These are phyloP conservation scores for Neonectria neomacrospora DNA, from an alignment of 2,329 filamentous ascomycete genomes.

Conservation along the genomic window DNA sequence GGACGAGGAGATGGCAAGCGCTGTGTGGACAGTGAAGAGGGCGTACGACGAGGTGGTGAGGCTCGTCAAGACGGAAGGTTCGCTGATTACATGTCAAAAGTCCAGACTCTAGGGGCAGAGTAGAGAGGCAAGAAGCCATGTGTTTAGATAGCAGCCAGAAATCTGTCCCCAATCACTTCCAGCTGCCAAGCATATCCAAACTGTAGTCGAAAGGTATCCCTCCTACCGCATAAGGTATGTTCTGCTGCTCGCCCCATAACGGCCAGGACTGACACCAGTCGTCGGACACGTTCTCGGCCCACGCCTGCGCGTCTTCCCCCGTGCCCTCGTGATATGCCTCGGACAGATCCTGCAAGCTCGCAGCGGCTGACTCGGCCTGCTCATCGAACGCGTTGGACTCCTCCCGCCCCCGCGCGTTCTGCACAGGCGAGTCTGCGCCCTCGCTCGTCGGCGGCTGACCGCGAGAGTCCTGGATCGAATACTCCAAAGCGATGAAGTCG, in stretches of 20 bases:
- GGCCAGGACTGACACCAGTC: background rate
- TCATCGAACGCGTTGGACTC: too few relatives aligned
- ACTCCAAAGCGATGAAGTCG: too few relatives aligned
- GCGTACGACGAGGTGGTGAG: background rate
- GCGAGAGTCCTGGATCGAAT: too few relatives aligned
- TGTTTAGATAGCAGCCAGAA: background rate
- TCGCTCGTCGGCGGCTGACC: too few relatives aligned
- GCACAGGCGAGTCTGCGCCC: too few relatives aligned
- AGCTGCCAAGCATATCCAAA: background rate
- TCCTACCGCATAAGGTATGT: background rate
- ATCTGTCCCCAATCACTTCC: too few relatives aligned
- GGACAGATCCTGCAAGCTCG: too few relatives aligned
- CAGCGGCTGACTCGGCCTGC: too few relatives aligned
- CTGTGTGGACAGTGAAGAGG: background rate
- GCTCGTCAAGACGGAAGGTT: background rate
- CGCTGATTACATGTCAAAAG: background rate
- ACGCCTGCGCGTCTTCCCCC: background rate
- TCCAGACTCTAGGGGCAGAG: background rate
- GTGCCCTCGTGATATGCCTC: background rate
- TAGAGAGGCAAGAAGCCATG: background rate
- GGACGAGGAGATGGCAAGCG: constrained; percentile 34
- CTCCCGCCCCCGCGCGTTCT: too few relatives aligned
- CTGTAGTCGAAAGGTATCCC: background rate
- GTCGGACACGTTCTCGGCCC: background rate
- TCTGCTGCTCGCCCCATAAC: background rate